phyloP scores from a whole-genome alignment of 441 rosid species.

The Erysimum cheiri region DNA sequence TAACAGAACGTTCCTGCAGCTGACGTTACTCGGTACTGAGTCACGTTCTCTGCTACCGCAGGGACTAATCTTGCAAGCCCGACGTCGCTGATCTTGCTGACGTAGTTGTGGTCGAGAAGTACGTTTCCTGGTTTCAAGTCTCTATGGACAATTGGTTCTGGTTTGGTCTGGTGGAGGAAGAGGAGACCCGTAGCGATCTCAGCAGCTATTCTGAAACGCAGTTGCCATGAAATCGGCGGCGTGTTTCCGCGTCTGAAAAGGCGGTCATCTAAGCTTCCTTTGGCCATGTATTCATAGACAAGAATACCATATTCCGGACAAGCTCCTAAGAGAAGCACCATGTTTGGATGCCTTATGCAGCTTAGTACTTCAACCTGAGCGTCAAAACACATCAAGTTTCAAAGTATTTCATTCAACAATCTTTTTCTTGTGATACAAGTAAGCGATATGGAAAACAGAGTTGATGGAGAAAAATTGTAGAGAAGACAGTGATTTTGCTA shows the following conservation, averaged over 20 bases:
- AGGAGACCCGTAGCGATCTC: slow-evolving; percentile 68
- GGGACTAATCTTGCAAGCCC: slow-evolving; percentile 78
- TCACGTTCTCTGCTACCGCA: slow-evolving; percentile 61
- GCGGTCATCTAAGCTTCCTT: slow-evolving; percentile 73
- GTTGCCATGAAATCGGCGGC: slow-evolving; percentile 65
- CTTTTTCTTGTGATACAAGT: slow-evolving; percentile 27
- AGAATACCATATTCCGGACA: slow-evolving; percentile 74
- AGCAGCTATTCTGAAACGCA: slow-evolving; percentile 70
- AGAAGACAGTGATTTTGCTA: slow-evolving; percentile 17
- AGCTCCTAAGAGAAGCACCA: slow-evolving; percentile 82
- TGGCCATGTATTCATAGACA: slow-evolving; percentile 75
- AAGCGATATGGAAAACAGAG: background rate
- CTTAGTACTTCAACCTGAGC: slow-evolving; percentile 66
- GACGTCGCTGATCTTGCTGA: slow-evolving; percentile 72
- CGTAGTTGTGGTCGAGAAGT: slow-evolving; percentile 66
- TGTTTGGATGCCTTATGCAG: slow-evolving; percentile 81
- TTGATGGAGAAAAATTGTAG: background rate
- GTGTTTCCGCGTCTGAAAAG: slow-evolving; percentile 57
- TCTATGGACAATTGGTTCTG: slow-evolving; percentile 76
- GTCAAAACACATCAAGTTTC: slow-evolving; percentile 11
- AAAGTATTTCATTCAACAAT: background rate
- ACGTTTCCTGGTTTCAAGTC: slow-evolving; percentile 81
- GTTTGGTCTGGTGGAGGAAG: slow-evolving; percentile 74
- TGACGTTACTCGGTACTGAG: slow-evolving; percentile 61
- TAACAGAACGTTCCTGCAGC: slow-evolving; percentile 80